A percentile compares a stretch with the other conserved stretches of the same genome.
These are phyloP conservation scores for Sphenostylis stenocarpa DNA, from an alignment of 306 rosid genomes.

Conservation along the genomic window DNA sequence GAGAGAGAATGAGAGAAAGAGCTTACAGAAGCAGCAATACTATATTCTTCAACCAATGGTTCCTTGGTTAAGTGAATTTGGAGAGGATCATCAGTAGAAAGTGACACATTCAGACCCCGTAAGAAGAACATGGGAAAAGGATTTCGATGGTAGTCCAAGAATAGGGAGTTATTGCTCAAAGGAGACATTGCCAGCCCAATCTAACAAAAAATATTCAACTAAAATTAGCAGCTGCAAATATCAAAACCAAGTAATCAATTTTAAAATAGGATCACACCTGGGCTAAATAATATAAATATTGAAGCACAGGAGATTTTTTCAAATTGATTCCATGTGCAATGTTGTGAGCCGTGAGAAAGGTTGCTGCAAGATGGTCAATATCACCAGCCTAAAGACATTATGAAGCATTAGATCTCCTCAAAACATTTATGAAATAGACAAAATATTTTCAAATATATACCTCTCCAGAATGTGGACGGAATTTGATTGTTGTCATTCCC, in stretches of 20 bases:
- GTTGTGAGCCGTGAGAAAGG: slow-evolving; percentile 80
- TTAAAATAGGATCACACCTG: slow-evolving; percentile 55
- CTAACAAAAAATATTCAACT: slow-evolving; percentile 41
- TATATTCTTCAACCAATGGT: slow-evolving; percentile 97
- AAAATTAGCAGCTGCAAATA: background rate
- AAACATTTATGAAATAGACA: slow-evolving; percentile 16
- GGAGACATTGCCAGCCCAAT: slow-evolving; percentile 99
- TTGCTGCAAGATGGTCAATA: slow-evolving; percentile 97
- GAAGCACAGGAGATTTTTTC: slow-evolving; percentile 95
- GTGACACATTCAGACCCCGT: slow-evolving; percentile 94
- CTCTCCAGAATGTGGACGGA: slow-evolving; percentile 99
- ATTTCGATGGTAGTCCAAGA: slow-evolving; percentile 95
- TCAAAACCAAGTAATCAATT: slow-evolving; percentile 25
- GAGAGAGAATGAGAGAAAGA: slow-evolving; percentile 8
- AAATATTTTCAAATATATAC: slow-evolving; percentile 43
- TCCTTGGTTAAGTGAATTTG: slow-evolving; percentile 98
- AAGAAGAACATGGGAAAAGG: slow-evolving; percentile 90
- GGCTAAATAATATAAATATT: slow-evolving; percentile 82
- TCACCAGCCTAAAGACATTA: slow-evolving; percentile 79
- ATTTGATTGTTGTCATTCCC: slow-evolving; percentile 93
- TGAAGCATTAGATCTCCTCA: slow-evolving; percentile 27
- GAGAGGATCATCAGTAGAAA: slow-evolving; percentile 98
- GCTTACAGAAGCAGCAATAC: slow-evolving; percentile 99
- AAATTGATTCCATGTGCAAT: slow-evolving; percentile 97
- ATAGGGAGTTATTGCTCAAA: slow-evolving; percentile 90